Conservation (phyloP, 1,284 basidiomycete species). For the Afroboletus lepidellus region DNA sequence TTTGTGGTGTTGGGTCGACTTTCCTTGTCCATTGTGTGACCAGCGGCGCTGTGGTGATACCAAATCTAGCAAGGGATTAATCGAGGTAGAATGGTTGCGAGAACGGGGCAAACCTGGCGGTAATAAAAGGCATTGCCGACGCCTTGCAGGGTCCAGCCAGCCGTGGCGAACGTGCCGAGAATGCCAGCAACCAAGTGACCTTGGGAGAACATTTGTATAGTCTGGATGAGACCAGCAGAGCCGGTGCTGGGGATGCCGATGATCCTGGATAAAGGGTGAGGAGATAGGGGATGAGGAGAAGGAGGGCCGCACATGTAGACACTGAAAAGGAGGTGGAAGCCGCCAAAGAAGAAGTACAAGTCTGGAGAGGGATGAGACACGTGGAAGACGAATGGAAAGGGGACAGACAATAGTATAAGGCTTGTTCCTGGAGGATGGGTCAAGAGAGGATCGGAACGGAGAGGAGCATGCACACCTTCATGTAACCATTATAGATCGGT, state of each 20-base stretch:
- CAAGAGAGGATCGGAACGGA: slow-evolving; percentile 12
- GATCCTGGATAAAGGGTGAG: slow-evolving; percentile 54
- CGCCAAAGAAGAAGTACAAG: slow-evolving; percentile 92
- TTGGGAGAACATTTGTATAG: slow-evolving; percentile 72
- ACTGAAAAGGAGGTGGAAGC: slow-evolving; percentile 90
- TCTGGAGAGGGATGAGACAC: slow-evolving; percentile 49
- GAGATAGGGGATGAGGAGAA: slow-evolving; percentile 10
- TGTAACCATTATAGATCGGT: slow-evolving; percentile 95
- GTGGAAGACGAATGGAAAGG: slow-evolving; percentile 15
- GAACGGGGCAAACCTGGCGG: slow-evolving; percentile 54
- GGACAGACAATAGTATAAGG: slow-evolving; percentile 76
- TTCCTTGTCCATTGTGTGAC: slow-evolving; percentile 82
- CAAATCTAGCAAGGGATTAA: slow-evolving; percentile 62
- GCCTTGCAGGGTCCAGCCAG: slow-evolving; percentile 88
- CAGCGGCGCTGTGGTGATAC: slow-evolving; percentile 77
- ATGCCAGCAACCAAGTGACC: slow-evolving; percentile 71
- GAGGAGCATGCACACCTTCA: slow-evolving; percentile 68
- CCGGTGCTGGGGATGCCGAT: slow-evolving; percentile 91
- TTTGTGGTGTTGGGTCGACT: slow-evolving; percentile 18
- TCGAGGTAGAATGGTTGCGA: slow-evolving; percentile 3
- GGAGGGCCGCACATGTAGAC: slow-evolving; percentile 70
- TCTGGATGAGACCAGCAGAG: slow-evolving; percentile 93
- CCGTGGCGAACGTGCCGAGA: slow-evolving; percentile 75
- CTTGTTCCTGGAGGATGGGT: slow-evolving; percentile 62
- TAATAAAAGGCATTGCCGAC: slow-evolving; percentile 82